phyloP scores from a whole-genome alignment of 2,329 filamentous ascomycete species.

The Teratosphaeria pseudoeucalypti region DNA sequence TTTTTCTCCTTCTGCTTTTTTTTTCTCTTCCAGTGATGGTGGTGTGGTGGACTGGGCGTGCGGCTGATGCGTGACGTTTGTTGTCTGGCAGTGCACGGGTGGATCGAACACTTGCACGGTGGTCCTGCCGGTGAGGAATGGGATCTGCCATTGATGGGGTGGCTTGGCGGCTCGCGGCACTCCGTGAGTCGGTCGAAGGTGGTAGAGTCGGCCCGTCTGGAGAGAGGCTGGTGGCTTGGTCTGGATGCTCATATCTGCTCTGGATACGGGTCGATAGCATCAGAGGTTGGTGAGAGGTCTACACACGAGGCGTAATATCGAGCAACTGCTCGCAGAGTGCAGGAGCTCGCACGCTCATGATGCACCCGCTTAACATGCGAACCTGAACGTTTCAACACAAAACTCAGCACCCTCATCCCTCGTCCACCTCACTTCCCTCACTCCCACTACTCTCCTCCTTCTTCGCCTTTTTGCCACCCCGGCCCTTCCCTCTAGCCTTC shows the following conservation, averaged over 20 bases:
- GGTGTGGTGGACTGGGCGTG: not conserved
- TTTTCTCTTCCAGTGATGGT: not conserved
- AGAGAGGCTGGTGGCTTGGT: not conserved
- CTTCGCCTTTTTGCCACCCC: not conserved
- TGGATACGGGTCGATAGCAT: too few species aligned
- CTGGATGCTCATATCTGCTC: too few species aligned
- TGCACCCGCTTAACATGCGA: not conserved
- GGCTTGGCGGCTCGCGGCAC: too few species aligned
- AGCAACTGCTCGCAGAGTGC: not conserved
- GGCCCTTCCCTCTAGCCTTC: not conserved
- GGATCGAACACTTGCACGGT: not conserved
- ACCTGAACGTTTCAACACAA: not conserved
- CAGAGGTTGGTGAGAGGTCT: too few species aligned
- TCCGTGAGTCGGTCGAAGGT: not conserved
- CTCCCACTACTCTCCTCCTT: not conserved
- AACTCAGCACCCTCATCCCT: not conserved
- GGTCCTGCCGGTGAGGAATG: not conserved
- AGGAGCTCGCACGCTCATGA: not conserved
- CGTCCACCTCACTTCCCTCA: not conserved
- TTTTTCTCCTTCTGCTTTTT: not conserved
- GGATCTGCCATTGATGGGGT: not conserved
- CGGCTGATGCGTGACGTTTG: not conserved
- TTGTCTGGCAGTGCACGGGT: not conserved
- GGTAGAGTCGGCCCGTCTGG: not conserved
- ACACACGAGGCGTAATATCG: not conserved